Evolutionary conservation across 1,139 yeast genomes (phyloP), one percentile per base, ranked within the genome.

Genomic region (Saccharomyces hybrid): DNA sequence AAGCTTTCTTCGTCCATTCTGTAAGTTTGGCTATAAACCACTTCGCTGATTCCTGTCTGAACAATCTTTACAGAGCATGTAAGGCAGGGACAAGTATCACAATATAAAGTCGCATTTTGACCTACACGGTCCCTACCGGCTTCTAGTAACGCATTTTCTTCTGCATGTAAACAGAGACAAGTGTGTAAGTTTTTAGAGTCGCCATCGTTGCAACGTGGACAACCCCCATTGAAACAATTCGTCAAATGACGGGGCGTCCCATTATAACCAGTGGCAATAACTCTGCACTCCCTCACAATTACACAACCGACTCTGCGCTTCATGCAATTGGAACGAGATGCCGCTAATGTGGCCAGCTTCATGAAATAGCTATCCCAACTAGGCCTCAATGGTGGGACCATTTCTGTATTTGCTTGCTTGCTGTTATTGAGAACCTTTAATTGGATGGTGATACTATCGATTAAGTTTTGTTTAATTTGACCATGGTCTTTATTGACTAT

Each of bases 291-390:
- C 53, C 91, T 78, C 0, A 89, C 97, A 31, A 93, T 80, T 2
- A 95, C 98, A 70, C 98, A 91, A 0, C 99, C 99, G 1, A 93
- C 99, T 57, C 96, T 78, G 56, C 99, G 77, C 69, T 93, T 95
- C 99, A 93, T 95, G 73, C 99, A 95, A 63, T 93, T 95, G 38
- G 95, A 84, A 61, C 99, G 75, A 53, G 85, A 76, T 0, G 99
- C 96, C 0, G 99, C 99, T 63, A 95, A 77, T 61, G 88, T 91
- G 0, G 99, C 98, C 56, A 93, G 73, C 50, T 84, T 76, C 98
- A 93, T 93, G 69, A 93, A 93, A 68, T 93, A 93, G 1, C 93
- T 80, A 69, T 93, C 99, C 99, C 99, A 93, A 3, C 85, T 80
- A 0, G 99, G 99, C 54, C 99, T 77, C 52, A 91, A 74, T 30